Evolutionary conservation across 768 basidiomycete species (phyloP).

Genomic region (Tylopilus felleus): DNA sequence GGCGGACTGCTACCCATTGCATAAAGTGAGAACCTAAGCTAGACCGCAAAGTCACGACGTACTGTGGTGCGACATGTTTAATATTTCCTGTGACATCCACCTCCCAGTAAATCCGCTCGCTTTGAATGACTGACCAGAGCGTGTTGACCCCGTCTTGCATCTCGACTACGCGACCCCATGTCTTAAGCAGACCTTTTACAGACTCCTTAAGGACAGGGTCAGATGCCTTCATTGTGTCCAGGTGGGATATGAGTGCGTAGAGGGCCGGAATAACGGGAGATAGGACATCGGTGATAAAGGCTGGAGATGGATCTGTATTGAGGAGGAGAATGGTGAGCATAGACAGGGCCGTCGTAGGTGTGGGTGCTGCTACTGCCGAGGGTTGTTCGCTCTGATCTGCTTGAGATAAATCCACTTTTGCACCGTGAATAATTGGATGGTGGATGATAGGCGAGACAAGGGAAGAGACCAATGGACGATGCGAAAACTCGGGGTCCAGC

Average conservation of each 20-base stretch:
- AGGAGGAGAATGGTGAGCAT: conserved; percentile 56
- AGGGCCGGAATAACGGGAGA: conserved; percentile 66
- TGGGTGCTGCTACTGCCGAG: not conserved
- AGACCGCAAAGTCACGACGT: conserved; percentile 21
- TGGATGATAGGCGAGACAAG: conserved; percentile 52
- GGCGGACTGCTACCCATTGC: conserved; percentile 2
- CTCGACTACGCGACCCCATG: conserved; percentile 72
- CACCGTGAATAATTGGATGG: conserved; percentile 39
- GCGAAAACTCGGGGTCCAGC: conserved; percentile 38
- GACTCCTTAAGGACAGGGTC: conserved; percentile 64
- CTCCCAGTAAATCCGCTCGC: conserved; percentile 52
- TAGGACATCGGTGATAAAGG: conserved; percentile 56
- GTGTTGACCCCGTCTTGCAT: conserved; percentile 48
- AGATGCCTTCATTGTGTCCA: conserved; percentile 53
- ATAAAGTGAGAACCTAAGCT: not conserved
- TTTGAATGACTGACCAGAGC: conserved; percentile 57
- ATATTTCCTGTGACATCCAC: conserved; percentile 54
- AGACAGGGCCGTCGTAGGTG: conserved; percentile 40
- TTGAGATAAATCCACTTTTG: not conserved
- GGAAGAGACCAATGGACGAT: conserved; percentile 17
- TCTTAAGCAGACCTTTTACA: conserved; percentile 56
- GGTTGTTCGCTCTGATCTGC: not conserved
- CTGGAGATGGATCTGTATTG: conserved; percentile 78
- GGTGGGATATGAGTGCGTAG: conserved; percentile 57
- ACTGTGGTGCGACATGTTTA: conserved; percentile 39